Evolutionary conservation across 441 rosid species (phyloP), one percentile per base, ranked within the genome.

Genomic region (Pelargonium myrrhifolium): DNA sequence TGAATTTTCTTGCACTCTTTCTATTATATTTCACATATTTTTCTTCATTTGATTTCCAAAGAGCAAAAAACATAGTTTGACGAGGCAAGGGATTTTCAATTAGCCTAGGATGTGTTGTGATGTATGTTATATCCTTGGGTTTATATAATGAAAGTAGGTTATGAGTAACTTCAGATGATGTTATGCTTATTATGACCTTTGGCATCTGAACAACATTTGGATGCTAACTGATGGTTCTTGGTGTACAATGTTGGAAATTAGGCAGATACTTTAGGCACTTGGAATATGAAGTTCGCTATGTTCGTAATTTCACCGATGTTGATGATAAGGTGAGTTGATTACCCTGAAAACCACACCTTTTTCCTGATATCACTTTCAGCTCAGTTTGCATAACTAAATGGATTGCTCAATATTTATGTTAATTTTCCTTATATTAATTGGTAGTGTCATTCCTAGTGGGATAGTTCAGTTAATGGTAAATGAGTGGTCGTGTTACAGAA

Each of bases 241-340:
- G 15, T 15, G 8, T 62, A 5, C 42, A 28, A 40, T 53, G 39
- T 31, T 62, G 76, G 75, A 14, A 71, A 74, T 65, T 75, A 2
- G 84, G 83, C 84, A 93, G 98, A 79, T 89, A 85, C 75, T 78
- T 93, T 1, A 69, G 64, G 2, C 81, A 82, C 68, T 68, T 87
- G 66, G 87, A 82, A 35, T 89, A 79, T 77, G 87, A 87, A 67
- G 85, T 89, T 71, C 83, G 72, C 12, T 87, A 83, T 70, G 89
- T 86, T 12, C 72, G 91, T 39, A 86, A 87, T 75, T 86, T 86
- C 68, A 89, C 96, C 0, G 91, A 85, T 68, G 79, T 87, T 22
- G 96, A 89, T 79, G 96, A 87, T 71, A 89, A 89, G 93, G 92
- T 84, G 26, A 55, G 60, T 55, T 55, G 60, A 20, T 55, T 55